Evolutionary conservation across 768 basidiomycete genomes (phyloP).

Genomic region (Pleurotus platypus): DNA sequence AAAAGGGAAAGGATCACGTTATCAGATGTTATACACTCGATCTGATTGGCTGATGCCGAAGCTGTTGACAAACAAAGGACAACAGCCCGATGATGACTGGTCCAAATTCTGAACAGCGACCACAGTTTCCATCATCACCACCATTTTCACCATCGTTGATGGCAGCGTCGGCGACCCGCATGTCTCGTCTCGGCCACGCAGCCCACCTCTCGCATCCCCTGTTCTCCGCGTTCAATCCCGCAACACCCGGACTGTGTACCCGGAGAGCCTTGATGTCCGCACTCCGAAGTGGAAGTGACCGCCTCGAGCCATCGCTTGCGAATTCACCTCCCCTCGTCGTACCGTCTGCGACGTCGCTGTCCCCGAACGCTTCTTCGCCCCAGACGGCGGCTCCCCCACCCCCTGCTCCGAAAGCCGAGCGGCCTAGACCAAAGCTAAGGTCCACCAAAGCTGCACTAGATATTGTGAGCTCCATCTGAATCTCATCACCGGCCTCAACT

Average conservation of each 20-base stretch:
- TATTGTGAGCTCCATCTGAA: conserved; percentile 45
- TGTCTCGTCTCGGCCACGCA: conserved; percentile 26
- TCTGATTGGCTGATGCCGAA: background rate
- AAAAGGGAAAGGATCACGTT: no score
- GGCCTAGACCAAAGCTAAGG: conserved; percentile 60
- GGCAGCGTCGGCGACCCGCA: conserved; percentile 25
- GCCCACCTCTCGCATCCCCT: conserved; percentile 27
- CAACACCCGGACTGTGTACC: conserved; percentile 22
- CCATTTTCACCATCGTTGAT: conserved; percentile 11
- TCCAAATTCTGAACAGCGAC: background rate
- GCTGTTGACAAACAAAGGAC: background rate
- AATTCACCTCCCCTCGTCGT: conserved; percentile 53
- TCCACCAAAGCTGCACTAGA: conserved; percentile 75
- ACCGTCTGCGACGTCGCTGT: conserved; percentile 42
- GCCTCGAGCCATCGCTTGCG: conserved; percentile 23
- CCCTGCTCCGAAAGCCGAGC: conserved; percentile 59
- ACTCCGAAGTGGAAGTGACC: conserved; percentile 35
- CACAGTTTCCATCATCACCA: conserved; percentile 10
- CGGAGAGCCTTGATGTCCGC: conserved; percentile 71
- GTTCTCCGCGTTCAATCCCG: conserved; percentile 26
- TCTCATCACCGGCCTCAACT: background rate
- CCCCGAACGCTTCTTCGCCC: conserved; percentile 61
- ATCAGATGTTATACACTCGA: no score
- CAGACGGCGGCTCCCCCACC: conserved; percentile 73
- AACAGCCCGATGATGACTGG: background rate